Base-by-base conservation (phyloP, 768 basidiomycete genomes). In the Suillus luteus region DNA sequence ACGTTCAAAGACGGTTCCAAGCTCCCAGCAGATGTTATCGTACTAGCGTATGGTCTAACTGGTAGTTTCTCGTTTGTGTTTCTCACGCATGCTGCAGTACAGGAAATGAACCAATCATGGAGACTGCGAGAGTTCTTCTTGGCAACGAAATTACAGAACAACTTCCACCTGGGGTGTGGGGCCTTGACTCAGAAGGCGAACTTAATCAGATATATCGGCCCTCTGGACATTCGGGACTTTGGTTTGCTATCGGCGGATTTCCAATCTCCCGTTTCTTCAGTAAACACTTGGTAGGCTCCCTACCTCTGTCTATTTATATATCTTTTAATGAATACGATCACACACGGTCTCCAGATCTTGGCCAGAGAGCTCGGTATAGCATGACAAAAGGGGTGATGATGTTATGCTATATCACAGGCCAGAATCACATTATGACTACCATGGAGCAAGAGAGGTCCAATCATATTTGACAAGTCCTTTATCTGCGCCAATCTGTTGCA, bases 401-500 rank as follows among this genome's bases (percentile, higher is more conserved):
- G 31, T 33, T 5, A 33, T 33, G 31, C 19, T 37, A 37, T 14
- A 55, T 31, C 2, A 2, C 48, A 49, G 11, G 22, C 6, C 22
- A 48, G 46, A 24, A 24, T 46, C n/a, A 46, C 44, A 48, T 24
- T 14, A 5, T 6, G 11, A 48, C 7, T 5, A 91, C 90, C 89
- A 91, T 2, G 86, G 77, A 24, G 83, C 83, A 15, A 90, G 70
- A 35, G 76, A 72, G 43, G 83, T 81, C 88, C 89, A 91, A 72
- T 91, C 90, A 58, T 82, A 81, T 64, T 91, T 68, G 10, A 91
- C 79, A 17, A 78, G 79, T 5, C 75, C 71, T 65, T 89, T 76
- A 69, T 91, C 90, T 15, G 92, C 15, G 92, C 94, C 94, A 69
- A 96, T 96, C 76, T 95, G 91, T 59, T 85, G 85, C n/a, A 93